phyloP scores from a whole-genome alignment of 2,329 filamentous ascomycete species.

The Cytospora mali region DNA sequence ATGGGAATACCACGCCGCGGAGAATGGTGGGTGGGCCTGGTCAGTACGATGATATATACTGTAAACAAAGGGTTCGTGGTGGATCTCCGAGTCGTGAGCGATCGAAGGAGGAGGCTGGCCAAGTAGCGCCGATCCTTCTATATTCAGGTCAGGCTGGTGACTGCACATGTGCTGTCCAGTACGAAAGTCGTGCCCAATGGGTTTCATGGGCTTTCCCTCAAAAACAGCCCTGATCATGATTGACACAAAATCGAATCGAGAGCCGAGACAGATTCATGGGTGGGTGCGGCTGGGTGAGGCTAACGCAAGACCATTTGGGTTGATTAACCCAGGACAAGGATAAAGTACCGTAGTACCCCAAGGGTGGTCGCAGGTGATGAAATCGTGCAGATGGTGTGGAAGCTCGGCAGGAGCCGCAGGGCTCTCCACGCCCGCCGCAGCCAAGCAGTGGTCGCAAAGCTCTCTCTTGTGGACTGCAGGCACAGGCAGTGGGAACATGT shows the following conservation, averaged over 20 bases:
- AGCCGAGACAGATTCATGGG: neutral
- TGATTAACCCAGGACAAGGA: constrained; percentile 2
- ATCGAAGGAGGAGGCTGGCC: constrained; percentile 7
- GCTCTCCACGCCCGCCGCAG: constrained; percentile 12
- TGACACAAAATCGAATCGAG: neutral
- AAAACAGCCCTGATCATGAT: neutral
- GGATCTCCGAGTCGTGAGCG: constrained; percentile 6
- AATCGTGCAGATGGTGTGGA: constrained; percentile 14
- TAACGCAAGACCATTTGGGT: constrained; percentile 11
- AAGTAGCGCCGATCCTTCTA: constrained; percentile 13
- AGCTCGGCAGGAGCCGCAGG: constrained; percentile 23
- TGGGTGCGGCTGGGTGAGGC: neutral
- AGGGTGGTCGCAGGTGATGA: constrained; percentile 9
- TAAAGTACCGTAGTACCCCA: neutral
- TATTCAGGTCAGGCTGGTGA: neutral
- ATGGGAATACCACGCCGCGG: constrained; percentile 12
- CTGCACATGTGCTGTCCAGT: neutral
- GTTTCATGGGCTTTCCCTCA: constrained; percentile 8
- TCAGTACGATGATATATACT: constrained; percentile 5
- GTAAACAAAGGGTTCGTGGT: constrained; percentile 8
- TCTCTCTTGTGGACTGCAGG: neutral
- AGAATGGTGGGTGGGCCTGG: constrained; percentile 14
- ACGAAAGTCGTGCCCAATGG: constrained; percentile 21
- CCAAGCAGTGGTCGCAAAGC: neutral
- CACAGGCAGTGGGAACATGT: neutral